Conservation (phyloP, 148 eudicot species). For the Diospyros lotus region DNA sequence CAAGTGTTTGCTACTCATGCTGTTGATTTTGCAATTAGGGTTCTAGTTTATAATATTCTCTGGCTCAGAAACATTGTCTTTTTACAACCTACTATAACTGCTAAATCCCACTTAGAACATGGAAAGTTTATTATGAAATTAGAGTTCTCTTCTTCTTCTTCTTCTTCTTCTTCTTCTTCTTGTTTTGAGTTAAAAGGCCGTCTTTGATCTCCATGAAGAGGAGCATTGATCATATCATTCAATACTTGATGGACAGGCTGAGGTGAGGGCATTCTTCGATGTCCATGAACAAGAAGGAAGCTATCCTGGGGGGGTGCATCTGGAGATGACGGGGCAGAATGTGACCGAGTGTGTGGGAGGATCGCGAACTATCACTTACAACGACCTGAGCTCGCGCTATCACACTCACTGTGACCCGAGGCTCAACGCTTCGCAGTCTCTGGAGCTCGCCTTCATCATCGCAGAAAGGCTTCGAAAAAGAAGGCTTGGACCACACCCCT, state of each 20-base stretch:
- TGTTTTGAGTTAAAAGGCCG: too few species aligned
- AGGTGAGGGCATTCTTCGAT: constrained; percentile 72
- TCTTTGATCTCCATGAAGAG: too few species aligned
- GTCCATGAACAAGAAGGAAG: constrained; percentile 91
- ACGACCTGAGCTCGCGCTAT: constrained; percentile 73
- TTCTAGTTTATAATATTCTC: too few species aligned
- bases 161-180: too few species aligned
- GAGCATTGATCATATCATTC: too few species aligned
- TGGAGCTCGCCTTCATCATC: constrained; percentile 71
- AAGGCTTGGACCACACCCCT: constrained; percentile 37
- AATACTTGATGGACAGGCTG: constrained; percentile 33
- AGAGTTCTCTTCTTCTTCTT: too few species aligned
- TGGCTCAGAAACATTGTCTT: too few species aligned
- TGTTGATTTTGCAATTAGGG: too few species aligned
- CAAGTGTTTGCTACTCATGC: too few species aligned
- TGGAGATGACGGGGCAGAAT: constrained; percentile 83
- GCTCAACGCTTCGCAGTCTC: constrained; percentile 76
- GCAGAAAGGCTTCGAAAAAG: constrained; percentile 77
- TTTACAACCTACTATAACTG: too few species aligned
- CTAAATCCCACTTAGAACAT: too few species aligned
- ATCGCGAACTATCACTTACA: constrained; percentile 64
- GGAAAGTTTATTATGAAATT: too few species aligned
- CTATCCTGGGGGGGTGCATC: constrained; percentile 79
- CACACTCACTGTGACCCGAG: constrained; percentile 85
- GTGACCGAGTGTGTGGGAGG: constrained; percentile 88